A percentile compares a stretch with the other conserved stretches of the same genome.
These are phyloP conservation scores for Colletotrichum australisinense DNA, from an alignment of 2,329 filamentous ascomycete species.

Conservation along the genomic window DNA sequence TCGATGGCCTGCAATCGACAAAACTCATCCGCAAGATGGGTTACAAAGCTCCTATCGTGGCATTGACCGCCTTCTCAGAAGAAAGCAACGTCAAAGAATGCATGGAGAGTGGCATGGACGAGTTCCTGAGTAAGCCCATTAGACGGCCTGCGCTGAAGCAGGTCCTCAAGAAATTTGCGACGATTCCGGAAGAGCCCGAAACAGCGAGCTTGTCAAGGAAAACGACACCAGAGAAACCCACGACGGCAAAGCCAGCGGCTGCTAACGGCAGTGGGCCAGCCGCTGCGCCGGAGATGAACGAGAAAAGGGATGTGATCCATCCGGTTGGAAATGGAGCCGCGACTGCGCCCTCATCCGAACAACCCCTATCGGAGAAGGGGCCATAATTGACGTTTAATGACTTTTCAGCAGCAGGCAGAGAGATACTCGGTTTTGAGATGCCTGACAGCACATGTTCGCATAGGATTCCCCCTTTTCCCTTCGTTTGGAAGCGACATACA, in stretches of 20 bases:
- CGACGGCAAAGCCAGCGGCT: conserved; percentile 38
- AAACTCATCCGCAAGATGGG: conserved; percentile 87
- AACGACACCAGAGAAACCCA: conserved; percentile 41
- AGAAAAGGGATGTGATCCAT: conserved; percentile 19
- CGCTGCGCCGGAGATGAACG: neutral
- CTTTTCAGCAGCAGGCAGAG: conserved; percentile 1
- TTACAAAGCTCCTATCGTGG: conserved; percentile 89
- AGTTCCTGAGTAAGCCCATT: conserved; percentile 84
- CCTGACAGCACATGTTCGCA: conserved; percentile 10
- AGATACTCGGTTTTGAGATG: neutral
- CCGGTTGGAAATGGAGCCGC: conserved; percentile 18
- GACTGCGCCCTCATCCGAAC: neutral
- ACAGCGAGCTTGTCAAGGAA: conserved; percentile 48
- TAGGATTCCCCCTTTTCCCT: conserved; percentile 17
- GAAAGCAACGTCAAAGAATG: conserved; percentile 90
- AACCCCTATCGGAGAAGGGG: conserved; percentile 27
- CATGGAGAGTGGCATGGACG: conserved; percentile 91
- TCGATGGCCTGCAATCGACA: conserved; percentile 90
- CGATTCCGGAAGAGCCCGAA: conserved; percentile 79
- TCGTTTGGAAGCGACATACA: conserved; percentile 27
- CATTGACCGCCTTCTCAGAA: conserved; percentile 89
- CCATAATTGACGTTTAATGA: conserved; percentile 13
- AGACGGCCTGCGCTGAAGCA: conserved; percentile 87
- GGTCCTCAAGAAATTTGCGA: conserved; percentile 85
- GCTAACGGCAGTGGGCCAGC: conserved; percentile 4